Percentiles rank a stretch among this genome's conserved stretches.
Conservation (phyloP, 208 protist genomes). For the Strigomonas oncopelti region DNA sequence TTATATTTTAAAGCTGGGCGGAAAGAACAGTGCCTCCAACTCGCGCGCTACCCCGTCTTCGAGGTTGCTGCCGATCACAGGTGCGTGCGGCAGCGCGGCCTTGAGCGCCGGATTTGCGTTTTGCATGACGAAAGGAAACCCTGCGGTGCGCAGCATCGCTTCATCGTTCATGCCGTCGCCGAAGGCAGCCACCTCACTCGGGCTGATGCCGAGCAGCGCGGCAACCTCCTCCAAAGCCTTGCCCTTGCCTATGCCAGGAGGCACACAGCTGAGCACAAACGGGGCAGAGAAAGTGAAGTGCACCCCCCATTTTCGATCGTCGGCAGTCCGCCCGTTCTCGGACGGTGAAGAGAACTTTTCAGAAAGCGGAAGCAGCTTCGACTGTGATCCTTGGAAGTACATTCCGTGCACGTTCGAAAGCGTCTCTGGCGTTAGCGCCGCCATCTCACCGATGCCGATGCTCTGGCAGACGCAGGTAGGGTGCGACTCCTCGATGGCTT, state of each 20-base stretch:
- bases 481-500: constrained; percentile 14
- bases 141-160: constrained; percentile 20
- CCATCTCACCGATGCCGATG: constrained; percentile 22
- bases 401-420: too few relatives aligned
- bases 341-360: too few relatives aligned
- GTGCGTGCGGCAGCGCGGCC: constrained; percentile 15
- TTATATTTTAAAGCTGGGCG: background rate
- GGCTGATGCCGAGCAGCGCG: constrained; percentile 8
- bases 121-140: constrained; percentile 22
- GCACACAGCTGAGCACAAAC: constrained; percentile 19
- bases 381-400: too few relatives aligned
- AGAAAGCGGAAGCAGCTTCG: too few relatives aligned
- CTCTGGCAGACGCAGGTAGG: constrained; percentile 19
- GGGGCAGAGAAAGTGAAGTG: constrained; percentile 20
- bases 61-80: constrained; percentile 21
- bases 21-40: constrained; percentile 24
- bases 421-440: background rate
- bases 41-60: constrained; percentile 36
- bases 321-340: too few relatives aligned
- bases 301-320: constrained; percentile 14
- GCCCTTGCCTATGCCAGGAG: constrained; percentile 26
- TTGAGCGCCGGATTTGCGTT: constrained; percentile 21
- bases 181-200: constrained; percentile 23
- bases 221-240: constrained; percentile 20
- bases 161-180: constrained; percentile 40